These are phyloP conservation scores for Lentinula raphanica DNA, from an alignment of 768 basidiomycete species.

Conservation along the genomic window DNA sequence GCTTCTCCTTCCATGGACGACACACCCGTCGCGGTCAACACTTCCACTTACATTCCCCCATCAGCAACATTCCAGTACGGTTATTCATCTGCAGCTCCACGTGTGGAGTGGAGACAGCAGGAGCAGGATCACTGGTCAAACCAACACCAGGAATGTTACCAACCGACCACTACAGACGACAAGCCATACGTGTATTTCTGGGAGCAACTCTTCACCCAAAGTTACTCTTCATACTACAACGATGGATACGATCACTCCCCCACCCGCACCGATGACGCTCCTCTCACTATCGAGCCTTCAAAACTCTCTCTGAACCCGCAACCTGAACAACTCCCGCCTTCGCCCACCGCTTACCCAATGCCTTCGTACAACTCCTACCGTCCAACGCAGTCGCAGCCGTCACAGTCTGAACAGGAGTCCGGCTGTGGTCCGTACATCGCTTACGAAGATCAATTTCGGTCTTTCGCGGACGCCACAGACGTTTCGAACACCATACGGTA, in stretches of 20 bases:
- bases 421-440: background rate
- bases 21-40: background rate
- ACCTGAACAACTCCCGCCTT: background rate
- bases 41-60: background rate
- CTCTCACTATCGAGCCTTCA: background rate
- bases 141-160: background rate
- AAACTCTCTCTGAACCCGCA: background rate
- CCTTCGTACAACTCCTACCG: no score
- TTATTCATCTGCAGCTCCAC: background rate
- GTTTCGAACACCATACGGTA: no score
- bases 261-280: background rate
- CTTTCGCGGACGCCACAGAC: background rate
- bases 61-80: background rate
- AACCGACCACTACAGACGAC: background rate
- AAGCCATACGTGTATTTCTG: background rate
- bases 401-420: no score
- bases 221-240: background rate
- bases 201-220: background rate
- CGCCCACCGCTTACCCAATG: no score
- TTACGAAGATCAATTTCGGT: background rate
- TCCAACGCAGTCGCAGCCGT: no score
- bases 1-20: background rate
- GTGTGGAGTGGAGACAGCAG: background rate
- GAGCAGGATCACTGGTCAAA: background rate
- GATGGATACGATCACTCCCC: background rate